Base-by-base conservation (phyloP, 1,139 yeast species). In the Geotrichum bryndzae region DNA sequence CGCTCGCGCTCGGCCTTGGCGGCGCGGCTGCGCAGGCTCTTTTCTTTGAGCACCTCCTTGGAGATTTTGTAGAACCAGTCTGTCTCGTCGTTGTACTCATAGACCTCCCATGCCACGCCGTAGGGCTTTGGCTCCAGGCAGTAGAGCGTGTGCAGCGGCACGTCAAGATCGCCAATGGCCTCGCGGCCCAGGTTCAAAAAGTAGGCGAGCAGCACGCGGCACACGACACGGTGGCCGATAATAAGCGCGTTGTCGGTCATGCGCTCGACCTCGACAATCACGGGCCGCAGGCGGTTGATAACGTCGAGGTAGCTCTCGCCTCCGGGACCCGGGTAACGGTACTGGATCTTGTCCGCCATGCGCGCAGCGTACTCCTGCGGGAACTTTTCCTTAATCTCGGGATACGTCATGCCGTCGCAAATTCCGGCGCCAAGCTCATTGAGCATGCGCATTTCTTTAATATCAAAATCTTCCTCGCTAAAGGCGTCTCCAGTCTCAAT, bases 231-330 rank as follows among this genome's bases (percentile, higher is more conserved):
- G 73, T 94, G 99, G 2, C 96, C 87, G 1, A 94, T 82, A 51
- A 94, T 83, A 57, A 92, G 76, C 48, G 90, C 84, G 73, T 91
- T 96, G 69, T 91, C 96, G 18, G 90, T 88, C 63, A 96, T 89
- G 68, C 98, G 81, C 75, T 94, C 99, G 58, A 94, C 82, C 73
- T 94, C 99, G 13, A 92, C 91, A 66, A 94, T 92, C 50, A 94
- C 84, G 0, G 98, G 96, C 63, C 96, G 80, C 64, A 94, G 79
- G 64, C 99, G 81, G 66, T 92, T 90, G 69, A 94, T 87, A 4
- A 92, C 99, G 75, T 94, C 99, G 68, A 92, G 77, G 69, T 92
- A 92, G 0, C 96, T 88, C 75, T 92, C 98, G 45, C 98, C 98
- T n/a, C 97, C 97, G 60, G 90, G 89, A 11, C 98, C 98, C 1